A percentile compares a stretch with the other conserved stretches of the same genome.
Conservation (phyloP, 78 protist species). For the Dictyostelium capitatum region DNA sequence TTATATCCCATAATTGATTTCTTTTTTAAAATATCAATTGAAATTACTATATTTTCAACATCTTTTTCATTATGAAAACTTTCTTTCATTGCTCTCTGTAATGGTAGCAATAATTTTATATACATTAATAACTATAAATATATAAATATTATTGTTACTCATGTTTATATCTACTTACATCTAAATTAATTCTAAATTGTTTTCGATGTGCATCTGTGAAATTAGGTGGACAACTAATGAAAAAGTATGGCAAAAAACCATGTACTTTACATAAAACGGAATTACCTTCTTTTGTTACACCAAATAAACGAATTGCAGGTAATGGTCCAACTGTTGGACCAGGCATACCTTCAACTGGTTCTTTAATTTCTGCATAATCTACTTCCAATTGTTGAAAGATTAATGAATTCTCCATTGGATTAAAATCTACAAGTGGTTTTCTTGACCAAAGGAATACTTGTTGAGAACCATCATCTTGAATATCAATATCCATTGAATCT, state of each 20-base stretch:
- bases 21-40: conserved; percentile 76
- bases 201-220: conserved; percentile 68
- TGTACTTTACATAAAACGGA: conserved; percentile 94
- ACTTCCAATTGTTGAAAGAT: conserved; percentile 74
- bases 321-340: conserved; percentile 76
- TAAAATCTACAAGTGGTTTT: conserved; percentile 5
- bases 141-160: neutral
- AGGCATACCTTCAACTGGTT: conserved; percentile 87
- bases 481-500: conserved; percentile 3
- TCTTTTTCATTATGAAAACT: conserved; percentile 3
- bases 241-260: conserved; percentile 98
- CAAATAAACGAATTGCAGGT: conserved; percentile 96
- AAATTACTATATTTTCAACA: conserved; percentile 39
- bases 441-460: conserved; percentile 59
- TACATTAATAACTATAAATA: neutral
- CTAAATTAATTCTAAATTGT: conserved; percentile 41
- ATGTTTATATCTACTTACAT: no score
- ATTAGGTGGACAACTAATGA: conserved; percentile 89
- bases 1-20: conserved; percentile 78
- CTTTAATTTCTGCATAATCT: conserved; percentile 71
- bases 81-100: conserved; percentile 17
- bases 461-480: conserved; percentile 27
- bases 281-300: conserved; percentile 96
- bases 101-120: neutral
- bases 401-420: neutral